phyloP scores from a whole-genome alignment of 73 alveolate genomes.

The Tetrahymena borealis region DNA sequence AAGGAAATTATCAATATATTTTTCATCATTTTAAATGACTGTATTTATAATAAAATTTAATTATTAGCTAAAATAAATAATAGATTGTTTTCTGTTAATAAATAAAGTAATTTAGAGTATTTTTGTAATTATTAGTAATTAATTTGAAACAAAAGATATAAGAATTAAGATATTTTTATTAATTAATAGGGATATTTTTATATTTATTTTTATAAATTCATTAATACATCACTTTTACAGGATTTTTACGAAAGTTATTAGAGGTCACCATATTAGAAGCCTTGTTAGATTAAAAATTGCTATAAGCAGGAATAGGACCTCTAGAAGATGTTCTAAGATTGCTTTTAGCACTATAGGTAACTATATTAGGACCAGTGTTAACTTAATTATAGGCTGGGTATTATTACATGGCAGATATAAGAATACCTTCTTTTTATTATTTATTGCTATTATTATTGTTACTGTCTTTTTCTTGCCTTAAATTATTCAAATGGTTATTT shows the following conservation, averaged over 20 bases:
- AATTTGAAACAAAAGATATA: no score
- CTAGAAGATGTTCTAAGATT: neutral
- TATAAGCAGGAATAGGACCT: neutral
- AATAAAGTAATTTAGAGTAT: no score
- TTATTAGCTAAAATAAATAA: no score
- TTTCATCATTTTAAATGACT: no score
- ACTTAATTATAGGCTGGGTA: neutral
- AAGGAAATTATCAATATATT: no score
- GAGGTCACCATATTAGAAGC: neutral
- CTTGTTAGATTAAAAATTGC: neutral
- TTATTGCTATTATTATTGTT: neutral
- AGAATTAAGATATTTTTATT: no score
- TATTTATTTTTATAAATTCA: neutral
- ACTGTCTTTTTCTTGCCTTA: neutral
- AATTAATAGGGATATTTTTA: no score
- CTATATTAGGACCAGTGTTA: neutral
- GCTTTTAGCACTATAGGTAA: neutral
- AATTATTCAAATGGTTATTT: neutral
- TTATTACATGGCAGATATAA: neutral
- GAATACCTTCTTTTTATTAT: neutral
- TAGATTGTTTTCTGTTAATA: no score
- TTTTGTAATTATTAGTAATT: no score
- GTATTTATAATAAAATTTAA: no score
- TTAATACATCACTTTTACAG: neutral
- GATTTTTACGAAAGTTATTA: neutral